Conservation (phyloP, 192 early-diverging fungal genomes). For the Funneliformis geosporum region DNA sequence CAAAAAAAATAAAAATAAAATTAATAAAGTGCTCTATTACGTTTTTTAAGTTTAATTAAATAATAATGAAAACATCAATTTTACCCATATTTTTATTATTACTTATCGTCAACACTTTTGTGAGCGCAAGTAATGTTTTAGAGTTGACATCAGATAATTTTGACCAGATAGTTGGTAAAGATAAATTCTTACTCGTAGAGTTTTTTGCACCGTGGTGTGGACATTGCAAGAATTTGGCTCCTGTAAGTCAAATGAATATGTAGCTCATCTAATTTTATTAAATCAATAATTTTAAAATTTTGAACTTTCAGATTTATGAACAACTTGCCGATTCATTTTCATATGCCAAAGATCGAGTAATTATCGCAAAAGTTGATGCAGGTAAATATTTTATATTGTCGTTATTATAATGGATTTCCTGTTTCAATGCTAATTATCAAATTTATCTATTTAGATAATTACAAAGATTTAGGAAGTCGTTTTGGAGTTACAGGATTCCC, state of each 20-base stretch:
- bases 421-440: slow-evolving; percentile 39
- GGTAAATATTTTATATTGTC: background rate
- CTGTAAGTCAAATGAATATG: slow-evolving; percentile 29
- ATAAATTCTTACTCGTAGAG: slow-evolving; percentile 91
- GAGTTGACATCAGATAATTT: slow-evolving; percentile 55
- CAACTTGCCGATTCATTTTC: slow-evolving; percentile 76
- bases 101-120: background rate
- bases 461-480: slow-evolving; percentile 77
- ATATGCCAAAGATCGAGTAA: slow-evolving; percentile 69
- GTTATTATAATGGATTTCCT: slow-evolving; percentile 26
- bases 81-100: background rate
- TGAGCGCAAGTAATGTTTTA: slow-evolving; percentile 27
- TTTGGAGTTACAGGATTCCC: slow-evolving; percentile 86
- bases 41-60: background rate
- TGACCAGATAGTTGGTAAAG: slow-evolving; percentile 66
- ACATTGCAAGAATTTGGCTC: slow-evolving; percentile 75
- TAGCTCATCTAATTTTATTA: background rate
- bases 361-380: slow-evolving; percentile 89
- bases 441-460: slow-evolving; percentile 55
- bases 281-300: background rate
- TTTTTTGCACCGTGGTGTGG: slow-evolving; percentile 92
- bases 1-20: no score
- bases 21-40: no score
- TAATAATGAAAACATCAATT: background rate
- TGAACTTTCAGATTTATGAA: slow-evolving; percentile 60